Conservation (phyloP, 768 basidiomycete species). For the Russula earlei region DNA sequence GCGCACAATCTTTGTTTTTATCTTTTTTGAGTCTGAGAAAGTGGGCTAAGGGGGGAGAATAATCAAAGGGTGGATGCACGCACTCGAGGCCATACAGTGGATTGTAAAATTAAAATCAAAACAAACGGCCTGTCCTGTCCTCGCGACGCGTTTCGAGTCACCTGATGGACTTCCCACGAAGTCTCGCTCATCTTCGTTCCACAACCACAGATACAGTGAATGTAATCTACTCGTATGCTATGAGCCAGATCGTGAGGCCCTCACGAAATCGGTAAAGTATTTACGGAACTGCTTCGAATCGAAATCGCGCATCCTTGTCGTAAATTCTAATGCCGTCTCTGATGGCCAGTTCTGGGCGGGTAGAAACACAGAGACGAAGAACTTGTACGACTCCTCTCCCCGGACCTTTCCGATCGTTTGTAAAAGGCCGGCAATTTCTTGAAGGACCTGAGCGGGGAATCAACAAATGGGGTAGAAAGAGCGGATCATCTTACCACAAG, state of each 20-base stretch:
- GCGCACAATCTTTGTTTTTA: slow-evolving; percentile 37
- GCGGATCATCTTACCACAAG: slow-evolving; percentile 48
- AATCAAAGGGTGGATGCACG: slow-evolving; percentile 4
- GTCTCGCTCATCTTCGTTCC: background rate
- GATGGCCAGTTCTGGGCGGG: slow-evolving; percentile 85
- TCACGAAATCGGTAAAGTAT: slow-evolving; percentile 80
- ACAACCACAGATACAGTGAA: too few relatives aligned
- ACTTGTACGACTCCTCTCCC: slow-evolving; percentile 75
- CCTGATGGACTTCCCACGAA: slow-evolving; percentile 2
- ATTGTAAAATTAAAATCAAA: background rate
- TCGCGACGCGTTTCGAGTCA: slow-evolving; percentile 5
- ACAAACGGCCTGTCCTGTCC: background rate
- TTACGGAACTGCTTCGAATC: slow-evolving; percentile 74
- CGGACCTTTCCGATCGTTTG: slow-evolving; percentile 70
- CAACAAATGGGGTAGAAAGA: background rate
- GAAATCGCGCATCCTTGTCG: slow-evolving; percentile 60
- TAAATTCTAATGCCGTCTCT: slow-evolving; percentile 68
- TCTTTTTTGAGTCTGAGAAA: slow-evolving; percentile 21
- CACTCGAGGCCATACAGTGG: slow-evolving; percentile 26
- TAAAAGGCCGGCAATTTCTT: slow-evolving; percentile 81
- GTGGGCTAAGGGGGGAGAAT: background rate
- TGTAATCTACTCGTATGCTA: slow-evolving; percentile 6
- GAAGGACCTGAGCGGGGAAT: slow-evolving; percentile 53
- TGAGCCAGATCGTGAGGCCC: slow-evolving; percentile 44
- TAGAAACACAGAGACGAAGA: slow-evolving; percentile 68